These are phyloP conservation scores for Phytophthora pinifolia DNA, from an alignment of 352 stramenopile genomes.

Conservation along the genomic window DNA sequence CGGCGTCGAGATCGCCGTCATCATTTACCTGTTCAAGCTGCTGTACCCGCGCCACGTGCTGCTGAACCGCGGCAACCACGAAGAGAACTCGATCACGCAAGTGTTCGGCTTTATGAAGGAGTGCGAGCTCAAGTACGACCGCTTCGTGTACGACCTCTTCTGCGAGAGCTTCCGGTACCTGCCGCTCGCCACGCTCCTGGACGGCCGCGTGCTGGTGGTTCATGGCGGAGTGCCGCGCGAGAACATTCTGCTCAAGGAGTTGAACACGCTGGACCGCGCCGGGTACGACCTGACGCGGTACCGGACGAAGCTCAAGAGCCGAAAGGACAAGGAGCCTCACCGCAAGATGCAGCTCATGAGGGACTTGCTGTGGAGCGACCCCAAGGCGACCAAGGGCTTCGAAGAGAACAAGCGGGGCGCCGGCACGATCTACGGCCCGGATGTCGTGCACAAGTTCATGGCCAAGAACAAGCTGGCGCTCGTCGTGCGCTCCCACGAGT, in stretches of 20 bases:
- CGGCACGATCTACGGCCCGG: constrained; percentile 72
- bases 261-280: constrained; percentile 58
- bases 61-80: constrained; percentile 87
- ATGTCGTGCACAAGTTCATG: constrained; percentile 88
- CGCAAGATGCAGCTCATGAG: constrained; percentile 74
- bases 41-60: constrained; percentile 73
- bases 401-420: constrained; percentile 83
- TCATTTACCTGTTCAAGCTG: constrained; percentile 84
- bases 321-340: constrained; percentile 52
- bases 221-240: constrained; percentile 83
- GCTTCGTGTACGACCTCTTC: constrained; percentile 77
- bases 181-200: constrained; percentile 72
- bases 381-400: constrained; percentile 60
- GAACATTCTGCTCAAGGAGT: constrained; percentile 48
- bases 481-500: constrained; percentile 87
- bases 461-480: constrained; percentile 79
- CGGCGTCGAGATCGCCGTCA: constrained; percentile 74
- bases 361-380: constrained; percentile 85
- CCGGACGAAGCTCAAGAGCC: constrained; percentile 57
- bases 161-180: constrained; percentile 81
- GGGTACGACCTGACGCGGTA: constrained; percentile 80
- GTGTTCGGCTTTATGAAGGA: constrained; percentile 90
- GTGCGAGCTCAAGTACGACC: constrained; percentile 82
- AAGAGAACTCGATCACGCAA: constrained; percentile 84
- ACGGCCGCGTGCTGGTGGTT: constrained; percentile 72